Percentiles rank a stretch among this genome's conserved stretches.
Evolutionary conservation across 805 yeast species (phyloP).

Genomic region (Saturnispora quitensis): DNA sequence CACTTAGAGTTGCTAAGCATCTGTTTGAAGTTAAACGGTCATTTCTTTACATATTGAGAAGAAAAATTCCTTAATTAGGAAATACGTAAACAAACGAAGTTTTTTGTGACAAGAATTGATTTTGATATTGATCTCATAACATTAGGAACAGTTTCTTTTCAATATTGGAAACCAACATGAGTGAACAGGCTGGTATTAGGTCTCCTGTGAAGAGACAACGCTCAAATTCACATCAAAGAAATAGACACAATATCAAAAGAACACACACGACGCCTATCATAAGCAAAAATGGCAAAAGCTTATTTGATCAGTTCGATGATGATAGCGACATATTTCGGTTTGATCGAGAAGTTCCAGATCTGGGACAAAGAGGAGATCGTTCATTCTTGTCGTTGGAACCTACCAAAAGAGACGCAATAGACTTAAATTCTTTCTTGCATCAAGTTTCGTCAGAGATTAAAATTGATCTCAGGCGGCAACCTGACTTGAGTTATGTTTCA

Average conservation of each 20-base stretch:
- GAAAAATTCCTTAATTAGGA: conserved; percentile 14
- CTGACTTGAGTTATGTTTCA: not conserved
- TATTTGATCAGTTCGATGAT: not conserved
- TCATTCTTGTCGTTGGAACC: conserved; percentile 5
- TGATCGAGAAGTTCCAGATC: not conserved
- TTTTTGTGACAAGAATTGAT: not conserved
- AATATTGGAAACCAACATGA: not conserved
- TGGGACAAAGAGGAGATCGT: not conserved
- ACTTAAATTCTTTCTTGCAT: conserved; percentile 23
- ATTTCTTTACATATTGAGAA: not conserved
- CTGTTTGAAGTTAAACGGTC: not conserved
- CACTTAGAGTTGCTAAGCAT: not conserved
- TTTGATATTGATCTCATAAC: not conserved
- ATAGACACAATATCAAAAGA: conserved; percentile 15
- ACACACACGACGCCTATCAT: conserved; percentile 13
- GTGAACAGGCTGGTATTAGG: not conserved
- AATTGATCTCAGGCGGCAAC: not conserved
- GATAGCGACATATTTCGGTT: conserved; percentile 4
- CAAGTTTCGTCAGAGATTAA: conserved; percentile 16
- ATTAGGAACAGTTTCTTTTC: not conserved
- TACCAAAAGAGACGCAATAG: conserved; percentile 13
- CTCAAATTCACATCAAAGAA: conserved; percentile 2
- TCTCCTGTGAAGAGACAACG: conserved; percentile 7
- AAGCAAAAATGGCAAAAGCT: not conserved
- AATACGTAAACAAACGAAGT: conserved; percentile 13